Conservation (phyloP, 2,329 filamentous ascomycete genomes). For the Bipolaris oryzae region DNA sequence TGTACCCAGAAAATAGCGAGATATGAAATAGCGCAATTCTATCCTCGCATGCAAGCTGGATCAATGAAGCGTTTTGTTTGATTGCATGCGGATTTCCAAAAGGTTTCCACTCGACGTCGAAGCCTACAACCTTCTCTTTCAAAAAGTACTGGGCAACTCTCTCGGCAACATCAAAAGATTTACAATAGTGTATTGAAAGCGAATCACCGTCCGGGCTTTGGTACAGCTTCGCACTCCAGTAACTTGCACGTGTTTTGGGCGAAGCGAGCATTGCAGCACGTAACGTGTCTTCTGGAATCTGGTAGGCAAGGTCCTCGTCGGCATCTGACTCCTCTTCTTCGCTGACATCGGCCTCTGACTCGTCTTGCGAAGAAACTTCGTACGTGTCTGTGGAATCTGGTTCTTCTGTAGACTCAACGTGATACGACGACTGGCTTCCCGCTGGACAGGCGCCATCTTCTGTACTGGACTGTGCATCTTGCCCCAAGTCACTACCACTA, state of each 20-base stretch:
- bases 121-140: constrained; percentile 74
- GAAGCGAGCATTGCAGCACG: constrained; percentile 39
- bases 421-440: not conserved
- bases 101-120: constrained; percentile 85
- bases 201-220: constrained; percentile 60
- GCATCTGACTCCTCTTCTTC: constrained; percentile 25
- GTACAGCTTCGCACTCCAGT: constrained; percentile 73
- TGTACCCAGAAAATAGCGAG: constrained; percentile 54
- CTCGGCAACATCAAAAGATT: constrained; percentile 69
- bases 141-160: constrained; percentile 71
- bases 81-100: constrained; percentile 56
- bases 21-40: constrained; percentile 83
- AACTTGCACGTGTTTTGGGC: constrained; percentile 48
- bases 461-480: not conserved
- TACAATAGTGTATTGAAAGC: constrained; percentile 80
- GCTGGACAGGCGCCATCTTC: not conserved
- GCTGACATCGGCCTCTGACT: constrained; percentile 7
- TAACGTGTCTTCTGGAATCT: constrained; percentile 40
- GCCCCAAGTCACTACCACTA: not conserved
- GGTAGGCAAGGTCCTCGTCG: constrained; percentile 36
- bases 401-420: not conserved
- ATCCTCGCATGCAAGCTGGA: constrained; percentile 80
- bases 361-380: not conserved
- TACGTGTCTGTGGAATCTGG: not conserved
- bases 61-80: constrained; percentile 80